Base-by-base conservation (phyloP, 345 rosid genomes). In the Syzygium grande region DNA sequence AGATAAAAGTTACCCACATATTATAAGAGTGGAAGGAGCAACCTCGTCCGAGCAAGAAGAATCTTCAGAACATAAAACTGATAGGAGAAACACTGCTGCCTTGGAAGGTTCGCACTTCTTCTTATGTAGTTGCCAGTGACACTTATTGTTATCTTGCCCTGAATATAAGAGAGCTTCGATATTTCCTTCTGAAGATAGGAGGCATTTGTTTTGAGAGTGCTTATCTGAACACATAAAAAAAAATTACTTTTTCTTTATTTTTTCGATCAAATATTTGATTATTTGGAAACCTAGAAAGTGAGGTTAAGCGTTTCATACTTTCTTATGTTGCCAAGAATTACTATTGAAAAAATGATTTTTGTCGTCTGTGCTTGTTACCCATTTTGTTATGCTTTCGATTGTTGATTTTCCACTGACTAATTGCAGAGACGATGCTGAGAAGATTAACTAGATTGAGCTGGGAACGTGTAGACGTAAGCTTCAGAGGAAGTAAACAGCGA, bases 391-490 rank as follows among this genome's bases (percentile, higher is more conserved):
- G 46, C 52, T 85, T 84, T 86, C n/a, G 51, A 87, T 27, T 2
- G 89, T 85, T 53, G 53, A 27, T 85, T 73, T n/a, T 38, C 27
- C 14, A 19, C 25, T 38, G 83, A 73, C 38, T 49, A 61, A 80
- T 54, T 93, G 92, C 89, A 97, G 99, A 95, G 91, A 94, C 92
- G 87, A 96, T 96, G 98, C 90, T 97, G 89, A 92, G 93, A 89
- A 91, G 89, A 73, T 88, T 96, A 90, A 95, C 94, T 73, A 92
- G 88, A 86, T 9, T 96, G 89, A 92, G 91, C 88, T 97, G 99
- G 98, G 97, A 97, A 87, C 88, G 98, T 84, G 89, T 95, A 49
- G 97, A 97, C 85, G 99, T 95, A 89, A 92, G 92, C 91, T 97
- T 96, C 92, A 92, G 93, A 7, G 95, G 98, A 92, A 94, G 92